These are phyloP conservation scores for Diaporthe destruens DNA, from an alignment of 2,329 filamentous ascomycete genomes.

Conservation along the genomic window DNA sequence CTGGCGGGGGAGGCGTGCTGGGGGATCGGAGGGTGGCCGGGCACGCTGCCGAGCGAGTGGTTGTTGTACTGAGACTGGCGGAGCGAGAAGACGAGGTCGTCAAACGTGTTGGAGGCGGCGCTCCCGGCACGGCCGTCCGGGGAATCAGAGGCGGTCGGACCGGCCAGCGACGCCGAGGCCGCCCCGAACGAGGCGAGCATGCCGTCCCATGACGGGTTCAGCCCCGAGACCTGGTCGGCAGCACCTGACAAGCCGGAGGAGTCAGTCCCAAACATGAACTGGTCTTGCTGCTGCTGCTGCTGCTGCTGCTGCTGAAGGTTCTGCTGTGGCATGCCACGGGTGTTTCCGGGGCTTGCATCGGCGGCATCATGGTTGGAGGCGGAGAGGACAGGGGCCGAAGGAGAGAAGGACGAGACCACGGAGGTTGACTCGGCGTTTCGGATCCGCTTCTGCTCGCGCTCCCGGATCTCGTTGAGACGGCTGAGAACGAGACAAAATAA, in stretches of 20 bases:
- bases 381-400: slow-evolving; percentile 27
- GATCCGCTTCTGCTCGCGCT: slow-evolving; percentile 34
- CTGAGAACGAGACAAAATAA: slow-evolving; percentile 9
- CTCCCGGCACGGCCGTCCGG: slow-evolving; percentile 25
- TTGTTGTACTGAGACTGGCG: slow-evolving; percentile 24
- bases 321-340: slow-evolving; percentile 17
- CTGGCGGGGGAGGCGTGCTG: slow-evolving; percentile 29
- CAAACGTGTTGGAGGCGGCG: slow-evolving; percentile 26
- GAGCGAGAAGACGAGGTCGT: slow-evolving; percentile 32
- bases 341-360: slow-evolving; percentile 16
- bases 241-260: slow-evolving; percentile 20
- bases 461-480: slow-evolving; percentile 39
- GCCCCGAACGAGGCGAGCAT: slow-evolving; percentile 30
- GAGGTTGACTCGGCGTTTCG: slow-evolving; percentile 23
- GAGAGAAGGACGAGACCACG: slow-evolving; percentile 13
- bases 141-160: slow-evolving; percentile 11
- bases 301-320: slow-evolving; percentile 22
- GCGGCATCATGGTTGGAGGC: slow-evolving; percentile 19
- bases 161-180: slow-evolving; percentile 28
- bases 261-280: slow-evolving; percentile 32
- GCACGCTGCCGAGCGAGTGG: slow-evolving; percentile 21
- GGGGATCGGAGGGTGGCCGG: slow-evolving; percentile 27
- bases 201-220: slow-evolving; percentile 35
- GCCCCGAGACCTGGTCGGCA: slow-evolving; percentile 26
- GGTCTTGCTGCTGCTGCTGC: slow-evolving; percentile 28